A percentile compares a stretch with the other conserved stretches of the same genome.
Conservation (phyloP, 2,329 filamentous ascomycete genomes). For the Xylariales sp. region DNA sequence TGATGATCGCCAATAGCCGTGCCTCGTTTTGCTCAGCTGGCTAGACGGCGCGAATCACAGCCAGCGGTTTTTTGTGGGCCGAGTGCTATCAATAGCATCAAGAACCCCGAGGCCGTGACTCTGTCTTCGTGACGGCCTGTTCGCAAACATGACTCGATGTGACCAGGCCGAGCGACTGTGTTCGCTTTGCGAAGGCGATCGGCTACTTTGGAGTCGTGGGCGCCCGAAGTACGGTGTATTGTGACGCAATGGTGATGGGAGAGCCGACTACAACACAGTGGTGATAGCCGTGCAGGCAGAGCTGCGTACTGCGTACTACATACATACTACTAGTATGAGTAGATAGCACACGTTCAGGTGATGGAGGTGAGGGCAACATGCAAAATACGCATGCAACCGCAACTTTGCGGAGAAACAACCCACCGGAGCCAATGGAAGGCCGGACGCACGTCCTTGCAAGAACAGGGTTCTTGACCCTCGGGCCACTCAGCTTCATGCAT, state of each 20-base stretch:
- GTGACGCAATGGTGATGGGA: constrained; percentile 18
- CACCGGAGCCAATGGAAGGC: constrained; percentile 25
- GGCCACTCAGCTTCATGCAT: constrained; percentile 33
- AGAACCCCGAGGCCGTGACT: constrained; percentile 11
- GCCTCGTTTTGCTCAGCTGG: constrained; percentile 35
- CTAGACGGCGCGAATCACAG: constrained; percentile 30
- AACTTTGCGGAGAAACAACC: constrained; percentile 34
- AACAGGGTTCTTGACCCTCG: constrained; percentile 25
- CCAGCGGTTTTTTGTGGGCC: constrained; percentile 26
- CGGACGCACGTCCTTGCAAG: constrained; percentile 15
- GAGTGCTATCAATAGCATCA: constrained; percentile 38
- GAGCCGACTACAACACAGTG: constrained; percentile 13
- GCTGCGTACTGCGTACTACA: constrained; percentile 2
- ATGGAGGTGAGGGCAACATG: constrained; percentile 21
- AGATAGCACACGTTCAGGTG: not conserved
- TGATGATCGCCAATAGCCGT: constrained; percentile 27
- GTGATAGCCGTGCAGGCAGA: constrained; percentile 8
- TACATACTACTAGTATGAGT: not conserved
- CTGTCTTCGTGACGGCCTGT: constrained; percentile 9
- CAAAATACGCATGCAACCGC: constrained; percentile 27
- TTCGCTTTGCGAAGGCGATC: constrained; percentile 34
- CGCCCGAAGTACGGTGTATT: constrained; percentile 10
- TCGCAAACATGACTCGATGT: constrained; percentile 17
- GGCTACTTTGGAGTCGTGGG: constrained; percentile 22
- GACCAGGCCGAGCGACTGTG: constrained; percentile 3